Evolutionary conservation across 2,329 filamentous ascomycete species (phyloP).

Genomic region (Chaetothyriales sp.): DNA sequence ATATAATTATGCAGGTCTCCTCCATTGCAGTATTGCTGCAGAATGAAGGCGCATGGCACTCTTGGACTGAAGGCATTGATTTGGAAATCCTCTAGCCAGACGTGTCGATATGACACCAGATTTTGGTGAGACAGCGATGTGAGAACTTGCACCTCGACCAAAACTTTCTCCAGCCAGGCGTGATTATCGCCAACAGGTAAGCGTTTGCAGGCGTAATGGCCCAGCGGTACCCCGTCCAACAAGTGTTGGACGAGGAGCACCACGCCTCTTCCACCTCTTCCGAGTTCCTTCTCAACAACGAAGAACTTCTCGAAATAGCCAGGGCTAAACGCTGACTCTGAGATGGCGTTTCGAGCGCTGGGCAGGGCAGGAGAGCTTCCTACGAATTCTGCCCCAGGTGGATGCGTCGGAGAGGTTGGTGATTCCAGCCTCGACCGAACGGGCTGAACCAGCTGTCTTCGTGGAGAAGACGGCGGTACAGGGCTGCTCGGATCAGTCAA

Average conservation of each 20-base stretch:
- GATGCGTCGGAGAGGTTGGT: slow-evolving; percentile 22
- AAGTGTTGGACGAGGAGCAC: slow-evolving; percentile 88
- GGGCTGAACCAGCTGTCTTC: slow-evolving; percentile 34
- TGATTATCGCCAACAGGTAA: slow-evolving; percentile 93
- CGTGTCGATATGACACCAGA: slow-evolving; percentile 88
- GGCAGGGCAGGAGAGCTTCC: slow-evolving; percentile 31
- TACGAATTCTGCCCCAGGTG: slow-evolving; percentile 38
- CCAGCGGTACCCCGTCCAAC: slow-evolving; percentile 75
- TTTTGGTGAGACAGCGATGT: slow-evolving; percentile 89
- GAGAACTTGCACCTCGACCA: slow-evolving; percentile 84
- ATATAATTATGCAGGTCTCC: slow-evolving; percentile 85
- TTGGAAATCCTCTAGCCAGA: slow-evolving; percentile 84
- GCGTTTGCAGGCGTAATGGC: slow-evolving; percentile 90
- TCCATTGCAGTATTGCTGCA: slow-evolving; percentile 93
- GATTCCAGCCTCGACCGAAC: slow-evolving; percentile 27
- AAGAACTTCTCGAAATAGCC: slow-evolving; percentile 93
- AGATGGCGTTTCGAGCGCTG: slow-evolving; percentile 51
- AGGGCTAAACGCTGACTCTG: slow-evolving; percentile 72
- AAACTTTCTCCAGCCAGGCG: slow-evolving; percentile 84
- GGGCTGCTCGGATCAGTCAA: slow-evolving; percentile 37
- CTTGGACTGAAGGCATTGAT: slow-evolving; percentile 77
- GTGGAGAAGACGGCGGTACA: slow-evolving; percentile 36
- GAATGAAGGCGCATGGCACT: slow-evolving; percentile 88
- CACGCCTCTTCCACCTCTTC: slow-evolving; percentile 84
- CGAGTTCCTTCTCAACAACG: slow-evolving; percentile 71